phyloP scores from a whole-genome alignment of 768 basidiomycete species.

The Podaxis sp. region DNA sequence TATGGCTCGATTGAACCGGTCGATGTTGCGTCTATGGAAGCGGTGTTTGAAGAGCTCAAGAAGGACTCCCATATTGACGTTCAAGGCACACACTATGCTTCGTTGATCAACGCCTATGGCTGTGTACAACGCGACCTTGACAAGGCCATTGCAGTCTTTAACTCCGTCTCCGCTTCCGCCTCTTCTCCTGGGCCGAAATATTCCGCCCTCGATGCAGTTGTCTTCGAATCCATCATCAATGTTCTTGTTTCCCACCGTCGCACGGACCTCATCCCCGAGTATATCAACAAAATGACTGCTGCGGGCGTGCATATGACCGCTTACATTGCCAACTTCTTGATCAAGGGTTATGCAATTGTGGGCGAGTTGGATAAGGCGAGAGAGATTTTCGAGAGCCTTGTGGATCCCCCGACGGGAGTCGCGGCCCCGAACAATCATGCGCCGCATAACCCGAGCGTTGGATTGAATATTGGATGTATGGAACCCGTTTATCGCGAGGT shows the following conservation, averaged over 20 bases:
- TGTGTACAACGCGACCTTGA: constrained; percentile 75
- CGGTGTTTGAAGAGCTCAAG: constrained; percentile 60
- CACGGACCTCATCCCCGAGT: constrained; percentile 71
- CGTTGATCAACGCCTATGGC: constrained; percentile 88
- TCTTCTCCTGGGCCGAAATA: constrained; percentile 38
- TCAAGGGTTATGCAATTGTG: constrained; percentile 66
- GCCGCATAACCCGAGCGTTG: constrained; percentile 51
- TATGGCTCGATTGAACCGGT: constrained; percentile 86
- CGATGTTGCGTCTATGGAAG: constrained; percentile 69
- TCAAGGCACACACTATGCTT: constrained; percentile 60
- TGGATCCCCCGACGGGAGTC: constrained; percentile 78
- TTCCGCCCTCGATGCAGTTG: constrained; percentile 71
- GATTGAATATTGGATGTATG: constrained; percentile 33
- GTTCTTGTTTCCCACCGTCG: constrained; percentile 77
- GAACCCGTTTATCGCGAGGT: constrained; percentile 85
- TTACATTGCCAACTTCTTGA: constrained; percentile 88
- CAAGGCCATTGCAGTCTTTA: constrained; percentile 74
- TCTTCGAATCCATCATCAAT: constrained; percentile 89
- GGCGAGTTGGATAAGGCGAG: constrained; percentile 74
- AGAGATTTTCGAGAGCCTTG: constrained; percentile 73
- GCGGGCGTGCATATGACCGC: constrained; percentile 86
- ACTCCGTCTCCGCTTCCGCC: constrained; percentile 57
- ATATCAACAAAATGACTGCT: constrained; percentile 57
- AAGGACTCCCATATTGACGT: constrained; percentile 40
- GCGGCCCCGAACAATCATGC: constrained; percentile 90